Evolutionary conservation across 2,329 filamentous ascomycete species (phyloP).

Genomic region (Dichotomopilus funicola): DNA sequence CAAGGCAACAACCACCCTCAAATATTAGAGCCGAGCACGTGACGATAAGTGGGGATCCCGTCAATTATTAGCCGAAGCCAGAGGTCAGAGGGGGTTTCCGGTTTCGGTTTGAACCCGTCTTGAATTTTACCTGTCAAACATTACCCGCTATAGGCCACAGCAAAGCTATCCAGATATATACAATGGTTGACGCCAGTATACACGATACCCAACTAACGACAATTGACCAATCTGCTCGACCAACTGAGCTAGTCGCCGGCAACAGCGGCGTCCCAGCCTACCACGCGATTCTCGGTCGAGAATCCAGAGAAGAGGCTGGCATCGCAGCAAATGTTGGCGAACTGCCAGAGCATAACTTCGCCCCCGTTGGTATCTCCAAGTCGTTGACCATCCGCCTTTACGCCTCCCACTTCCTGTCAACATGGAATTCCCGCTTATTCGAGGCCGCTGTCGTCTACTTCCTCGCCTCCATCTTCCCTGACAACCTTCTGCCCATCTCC

Average conservation of each 20-base stretch:
- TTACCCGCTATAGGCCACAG: neutral
- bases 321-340: neutral
- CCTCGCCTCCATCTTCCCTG: conserved; percentile 47
- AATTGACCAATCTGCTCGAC: neutral
- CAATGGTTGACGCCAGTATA: neutral
- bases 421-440: conserved; percentile 47
- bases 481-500: conserved; percentile 58
- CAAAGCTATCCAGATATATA: neutral
- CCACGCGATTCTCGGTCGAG: neutral
- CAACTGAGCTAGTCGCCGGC: neutral
- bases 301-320: neutral
- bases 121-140: too few relatives aligned
- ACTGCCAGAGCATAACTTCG: neutral
- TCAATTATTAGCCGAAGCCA: too few relatives aligned
- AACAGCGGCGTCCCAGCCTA: neutral
- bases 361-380: neutral
- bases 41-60: too few relatives aligned
- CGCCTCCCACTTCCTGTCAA: conserved; percentile 54
- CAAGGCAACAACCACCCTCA: too few relatives aligned
- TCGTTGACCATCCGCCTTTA: conserved; percentile 37
- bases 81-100: too few relatives aligned
- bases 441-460: conserved; percentile 45
- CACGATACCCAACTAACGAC: neutral
- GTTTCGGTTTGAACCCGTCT: too few relatives aligned
- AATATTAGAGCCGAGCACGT: too few relatives aligned